These are phyloP conservation scores for Boletus rex-veris DNA, from an alignment of 768 basidiomycete species.

Conservation along the genomic window DNA sequence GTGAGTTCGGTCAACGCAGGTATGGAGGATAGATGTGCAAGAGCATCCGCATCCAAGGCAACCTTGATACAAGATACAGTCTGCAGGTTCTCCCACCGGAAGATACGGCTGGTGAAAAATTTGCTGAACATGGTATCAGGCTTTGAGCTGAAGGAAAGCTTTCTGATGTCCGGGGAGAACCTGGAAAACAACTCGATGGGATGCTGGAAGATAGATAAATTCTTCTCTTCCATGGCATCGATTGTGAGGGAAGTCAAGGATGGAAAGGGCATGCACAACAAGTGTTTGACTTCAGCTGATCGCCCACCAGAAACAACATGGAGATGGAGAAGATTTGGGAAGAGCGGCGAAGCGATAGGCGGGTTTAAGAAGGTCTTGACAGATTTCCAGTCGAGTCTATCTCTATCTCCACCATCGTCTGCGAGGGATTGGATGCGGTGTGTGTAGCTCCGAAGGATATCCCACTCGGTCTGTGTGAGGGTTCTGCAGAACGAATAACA, in stretches of 20 bases:
- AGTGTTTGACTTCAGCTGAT: too few relatives aligned
- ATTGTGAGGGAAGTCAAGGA: not conserved
- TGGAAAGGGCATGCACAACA: not conserved
- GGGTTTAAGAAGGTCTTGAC: not conserved
- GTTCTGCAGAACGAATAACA: not conserved
- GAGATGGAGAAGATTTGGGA: not conserved
- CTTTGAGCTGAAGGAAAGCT: not conserved
- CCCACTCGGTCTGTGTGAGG: not conserved
- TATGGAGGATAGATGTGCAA: not conserved
- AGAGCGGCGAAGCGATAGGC: not conserved
- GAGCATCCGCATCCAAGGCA: not conserved
- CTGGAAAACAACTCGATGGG: not conserved
- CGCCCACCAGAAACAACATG: not conserved
- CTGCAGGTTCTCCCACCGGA: not conserved
- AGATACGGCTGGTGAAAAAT: not conserved
- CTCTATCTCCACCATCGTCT: too few relatives aligned
- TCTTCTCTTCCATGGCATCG: not conserved
- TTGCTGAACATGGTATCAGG: not conserved
- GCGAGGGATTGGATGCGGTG: not conserved
- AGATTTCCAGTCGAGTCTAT: not conserved
- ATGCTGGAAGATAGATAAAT: not conserved
- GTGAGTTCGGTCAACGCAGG: not conserved
- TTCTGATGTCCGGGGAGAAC: not conserved
- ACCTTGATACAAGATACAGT: not conserved
- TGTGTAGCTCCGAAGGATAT: not conserved